phyloP scores from a whole-genome alignment of 352 stramenopile species.

The Peronospora farinosa region DNA sequence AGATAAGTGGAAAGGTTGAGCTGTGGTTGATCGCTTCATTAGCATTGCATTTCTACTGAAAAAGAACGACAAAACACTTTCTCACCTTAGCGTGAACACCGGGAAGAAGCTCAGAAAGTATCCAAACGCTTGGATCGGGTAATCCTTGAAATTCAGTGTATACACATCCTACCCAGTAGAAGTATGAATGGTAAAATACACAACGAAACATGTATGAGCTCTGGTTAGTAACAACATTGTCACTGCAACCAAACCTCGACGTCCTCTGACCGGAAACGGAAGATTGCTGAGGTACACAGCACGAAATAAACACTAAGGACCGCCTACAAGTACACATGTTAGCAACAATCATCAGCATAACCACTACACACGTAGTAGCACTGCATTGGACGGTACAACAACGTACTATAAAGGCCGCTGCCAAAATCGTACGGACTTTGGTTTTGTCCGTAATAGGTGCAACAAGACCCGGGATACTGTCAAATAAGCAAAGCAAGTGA shows the following conservation, averaged over 20 bases:
- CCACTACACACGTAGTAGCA: slow-evolving; percentile 7
- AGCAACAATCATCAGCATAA: slow-evolving; percentile 4
- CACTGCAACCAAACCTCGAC: slow-evolving; percentile 51
- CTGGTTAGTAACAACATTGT: slow-evolving; percentile 13
- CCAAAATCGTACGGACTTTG: slow-evolving; percentile 61
- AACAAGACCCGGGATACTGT: slow-evolving; percentile 74
- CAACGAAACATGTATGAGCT: slow-evolving; percentile 12
- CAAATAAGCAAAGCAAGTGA: neutral
- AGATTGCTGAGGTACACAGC: slow-evolving; percentile 67
- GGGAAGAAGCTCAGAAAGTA: slow-evolving; percentile 87
- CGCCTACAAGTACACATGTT: slow-evolving; percentile 32
- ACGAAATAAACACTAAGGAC: slow-evolving; percentile 77
- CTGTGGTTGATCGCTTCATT: slow-evolving; percentile 24
- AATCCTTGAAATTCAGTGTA: slow-evolving; percentile 85
- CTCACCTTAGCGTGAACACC: slow-evolving; percentile 78
- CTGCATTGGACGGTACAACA: neutral
- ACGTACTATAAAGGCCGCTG: slow-evolving; percentile 61
- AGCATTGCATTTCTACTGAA: slow-evolving; percentile 8
- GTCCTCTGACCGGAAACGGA: slow-evolving; percentile 71
- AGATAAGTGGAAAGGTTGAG: slow-evolving; percentile 81
- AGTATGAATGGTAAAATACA: neutral
- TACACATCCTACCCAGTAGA: slow-evolving; percentile 73
- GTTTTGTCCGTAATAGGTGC: slow-evolving; percentile 76
- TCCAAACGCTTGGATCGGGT: slow-evolving; percentile 64
- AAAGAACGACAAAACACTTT: neutral